Base-by-base conservation (phyloP, 805 yeast genomes). In the Limtongia smithiae region DNA sequence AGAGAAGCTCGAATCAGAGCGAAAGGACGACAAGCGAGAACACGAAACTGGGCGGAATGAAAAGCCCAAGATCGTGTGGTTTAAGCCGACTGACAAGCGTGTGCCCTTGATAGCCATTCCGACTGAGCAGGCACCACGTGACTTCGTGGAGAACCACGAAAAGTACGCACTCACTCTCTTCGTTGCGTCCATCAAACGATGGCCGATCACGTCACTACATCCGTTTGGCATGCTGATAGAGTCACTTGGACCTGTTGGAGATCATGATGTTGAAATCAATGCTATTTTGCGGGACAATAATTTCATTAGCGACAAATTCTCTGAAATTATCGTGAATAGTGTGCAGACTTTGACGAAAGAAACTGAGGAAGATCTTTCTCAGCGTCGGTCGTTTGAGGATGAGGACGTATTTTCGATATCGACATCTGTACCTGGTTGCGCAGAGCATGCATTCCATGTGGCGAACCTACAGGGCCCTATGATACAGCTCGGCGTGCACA, bases 131-230 rank as follows among this genome's bases (percentile, higher is more conserved):
- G 98, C 96, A 0, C 98, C 98, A 30, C 79, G 77, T 51, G 97
- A 91, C 67, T 91, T 93, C 69, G 90, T 93, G 37, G 96, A 89
- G 60, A 89, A 88, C 60, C 95, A 89, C 58, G 94, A 85, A 48
- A 76, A 75, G 44, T 93, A 93, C 62, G 75, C 85, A 0, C 80
- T 86, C 64, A 85, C 83, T 60, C 71, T 90, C 44, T 93, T 91
- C 65, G 91, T 93, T 54, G 97, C 97, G 0, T 85, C 95, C 1
- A 91, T 93, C 63, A 93, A 93, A 67, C 83, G 98, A 68, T 93
- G 98, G 98, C 98, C 98, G 63, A 93, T 93, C 68, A 93, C 98
- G 8, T 91, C 97, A 0, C 76, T 93, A 67, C 98, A 93, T 72
- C 98, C 98, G 4, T 93, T 93, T 65, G 98, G 98, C 61, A 89